These are phyloP conservation scores for Escovopsis sp. DNA, from an alignment of 2,329 filamentous ascomycete genomes.

Conservation along the genomic window DNA sequence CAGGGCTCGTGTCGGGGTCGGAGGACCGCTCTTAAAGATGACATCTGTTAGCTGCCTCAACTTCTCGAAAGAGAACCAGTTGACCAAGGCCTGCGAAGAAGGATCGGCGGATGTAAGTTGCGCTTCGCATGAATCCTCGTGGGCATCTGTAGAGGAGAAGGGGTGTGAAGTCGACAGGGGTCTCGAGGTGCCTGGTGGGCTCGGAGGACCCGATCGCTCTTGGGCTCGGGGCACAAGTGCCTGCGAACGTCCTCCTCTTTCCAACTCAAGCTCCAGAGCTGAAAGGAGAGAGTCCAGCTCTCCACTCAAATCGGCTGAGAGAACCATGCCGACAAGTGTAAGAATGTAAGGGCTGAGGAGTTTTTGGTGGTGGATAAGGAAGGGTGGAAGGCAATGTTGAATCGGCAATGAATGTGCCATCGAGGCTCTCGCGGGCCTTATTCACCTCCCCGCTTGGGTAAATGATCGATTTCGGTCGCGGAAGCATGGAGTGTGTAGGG, in stretches of 20 bases:
- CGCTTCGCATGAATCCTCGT: conserved; percentile 13
- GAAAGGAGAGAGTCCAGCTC: conserved; percentile 9
- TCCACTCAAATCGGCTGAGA: conserved; percentile 11
- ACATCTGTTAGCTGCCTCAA: conserved; percentile 73
- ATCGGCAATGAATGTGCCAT: too few relatives aligned
- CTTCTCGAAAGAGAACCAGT: conserved; percentile 50
- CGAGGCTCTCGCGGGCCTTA: too few relatives aligned
- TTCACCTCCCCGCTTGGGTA: too few relatives aligned
- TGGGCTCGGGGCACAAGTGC: conserved; percentile 2
- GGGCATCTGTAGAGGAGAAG: conserved; percentile 7
- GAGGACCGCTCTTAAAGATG: conserved; percentile 75
- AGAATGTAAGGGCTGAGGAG: conserved; percentile 22
- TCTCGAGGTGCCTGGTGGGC: background rate
- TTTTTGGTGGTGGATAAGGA: conserved; percentile 24
- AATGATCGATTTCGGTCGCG: too few relatives aligned
- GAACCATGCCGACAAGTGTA: conserved; percentile 12
- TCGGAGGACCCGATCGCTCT: background rate
- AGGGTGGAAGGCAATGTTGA: too few relatives aligned
- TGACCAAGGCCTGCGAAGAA: conserved; percentile 24
- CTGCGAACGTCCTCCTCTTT: conserved; percentile 2
- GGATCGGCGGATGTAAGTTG: conserved; percentile 34
- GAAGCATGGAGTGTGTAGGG: too few relatives aligned
- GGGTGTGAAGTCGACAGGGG: background rate
- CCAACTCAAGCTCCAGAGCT: conserved; percentile 2
- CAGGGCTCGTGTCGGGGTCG: conserved; percentile 77